Percentiles rank a stretch among this genome's conserved stretches.
Conservation (phyloP, 345 rosid species). For the Cardamine chenopodiifolia region DNA sequence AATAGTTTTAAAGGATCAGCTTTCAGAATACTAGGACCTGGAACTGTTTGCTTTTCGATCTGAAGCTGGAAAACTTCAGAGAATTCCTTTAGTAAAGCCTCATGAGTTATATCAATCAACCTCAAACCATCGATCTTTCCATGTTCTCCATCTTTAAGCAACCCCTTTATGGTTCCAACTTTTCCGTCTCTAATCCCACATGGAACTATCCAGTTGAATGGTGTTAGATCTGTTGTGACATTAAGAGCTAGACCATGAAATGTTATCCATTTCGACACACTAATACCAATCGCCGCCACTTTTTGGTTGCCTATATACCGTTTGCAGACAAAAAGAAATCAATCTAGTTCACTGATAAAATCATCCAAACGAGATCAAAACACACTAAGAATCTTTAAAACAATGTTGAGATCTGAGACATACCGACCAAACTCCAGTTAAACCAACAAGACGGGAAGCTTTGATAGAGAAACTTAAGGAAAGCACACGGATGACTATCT, state of each 20-base stretch:
- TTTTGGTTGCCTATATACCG: constrained; percentile 61
- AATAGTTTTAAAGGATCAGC: constrained; percentile 11
- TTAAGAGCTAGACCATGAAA: constrained; percentile 90
- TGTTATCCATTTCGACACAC: constrained; percentile 71
- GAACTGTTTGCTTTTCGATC: constrained; percentile 40
- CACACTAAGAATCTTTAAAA: not conserved
- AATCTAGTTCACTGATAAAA: not conserved
- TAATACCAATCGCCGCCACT: constrained; percentile 78
- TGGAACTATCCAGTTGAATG: constrained; percentile 72
- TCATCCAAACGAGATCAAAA: not conserved
- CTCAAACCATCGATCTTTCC: constrained; percentile 36
- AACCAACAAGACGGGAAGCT: constrained; percentile 73
- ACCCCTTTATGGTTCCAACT: constrained; percentile 69
- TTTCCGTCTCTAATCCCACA: constrained; percentile 72
- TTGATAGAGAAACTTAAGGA: constrained; percentile 63
- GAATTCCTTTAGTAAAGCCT: constrained; percentile 64
- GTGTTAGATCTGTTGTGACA: constrained; percentile 77
- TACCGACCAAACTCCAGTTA: constrained; percentile 93
- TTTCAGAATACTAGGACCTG: constrained; percentile 23
- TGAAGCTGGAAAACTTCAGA: constrained; percentile 67
- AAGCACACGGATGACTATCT: constrained; percentile 75
- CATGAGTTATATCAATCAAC: constrained; percentile 50
- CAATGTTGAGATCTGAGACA: constrained; percentile 15
- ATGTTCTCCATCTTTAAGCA: constrained; percentile 37
- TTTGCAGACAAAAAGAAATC: constrained; percentile 24